These are phyloP conservation scores for Russula emetica DNA, from an alignment of 768 basidiomycete genomes.

Conservation along the genomic window DNA sequence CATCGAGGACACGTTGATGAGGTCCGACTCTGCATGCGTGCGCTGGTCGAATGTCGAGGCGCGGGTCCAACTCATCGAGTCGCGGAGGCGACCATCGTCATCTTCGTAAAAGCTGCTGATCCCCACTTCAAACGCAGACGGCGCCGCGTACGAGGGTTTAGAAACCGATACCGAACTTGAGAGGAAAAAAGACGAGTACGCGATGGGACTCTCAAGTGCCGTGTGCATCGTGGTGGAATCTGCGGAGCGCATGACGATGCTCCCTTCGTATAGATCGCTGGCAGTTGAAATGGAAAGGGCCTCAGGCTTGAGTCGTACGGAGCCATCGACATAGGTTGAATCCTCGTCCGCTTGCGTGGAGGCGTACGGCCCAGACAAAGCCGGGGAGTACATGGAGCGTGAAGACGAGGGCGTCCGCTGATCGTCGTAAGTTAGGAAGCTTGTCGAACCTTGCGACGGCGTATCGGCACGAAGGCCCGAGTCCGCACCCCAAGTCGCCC, in stretches of 20 bases:
- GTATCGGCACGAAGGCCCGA: conserved; percentile 15
- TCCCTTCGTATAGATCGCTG: conserved; percentile 22
- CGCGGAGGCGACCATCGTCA: conserved; percentile 23
- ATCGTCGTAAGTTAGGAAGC: conserved; percentile 26
- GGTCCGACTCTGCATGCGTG: conserved; percentile 14
- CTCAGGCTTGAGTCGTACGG: conserved; percentile 13
- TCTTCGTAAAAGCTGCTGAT: conserved; percentile 27
- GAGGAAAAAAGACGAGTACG: conserved; percentile 22
- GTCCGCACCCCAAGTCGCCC: conserved; percentile 27
- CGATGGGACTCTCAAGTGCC: conserved; percentile 24
- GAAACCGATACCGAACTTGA: conserved; percentile 20
- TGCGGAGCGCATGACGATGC: conserved; percentile 26
- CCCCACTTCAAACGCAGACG: conserved; percentile 26
- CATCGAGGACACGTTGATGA: conserved; percentile 22
- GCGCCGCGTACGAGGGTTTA: conserved; percentile 23
- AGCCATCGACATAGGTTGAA: conserved; percentile 20
- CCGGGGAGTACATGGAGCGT: conserved; percentile 28
- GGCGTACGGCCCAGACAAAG: conserved; percentile 24
- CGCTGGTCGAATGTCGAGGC: conserved; percentile 22
- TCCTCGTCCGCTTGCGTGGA: conserved; percentile 24
- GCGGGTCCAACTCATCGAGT: conserved; percentile 29
- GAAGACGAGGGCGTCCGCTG: conserved; percentile 27
- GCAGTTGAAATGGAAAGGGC: conserved; percentile 20
- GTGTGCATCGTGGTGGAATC: conserved; percentile 29
- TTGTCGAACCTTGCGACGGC: conserved; percentile 23